Evolutionary conservation across 2,329 filamentous ascomycete species (phyloP), one percentile per base, ranked within the genome.

Genomic region (Camptophora hylomeconis): DNA sequence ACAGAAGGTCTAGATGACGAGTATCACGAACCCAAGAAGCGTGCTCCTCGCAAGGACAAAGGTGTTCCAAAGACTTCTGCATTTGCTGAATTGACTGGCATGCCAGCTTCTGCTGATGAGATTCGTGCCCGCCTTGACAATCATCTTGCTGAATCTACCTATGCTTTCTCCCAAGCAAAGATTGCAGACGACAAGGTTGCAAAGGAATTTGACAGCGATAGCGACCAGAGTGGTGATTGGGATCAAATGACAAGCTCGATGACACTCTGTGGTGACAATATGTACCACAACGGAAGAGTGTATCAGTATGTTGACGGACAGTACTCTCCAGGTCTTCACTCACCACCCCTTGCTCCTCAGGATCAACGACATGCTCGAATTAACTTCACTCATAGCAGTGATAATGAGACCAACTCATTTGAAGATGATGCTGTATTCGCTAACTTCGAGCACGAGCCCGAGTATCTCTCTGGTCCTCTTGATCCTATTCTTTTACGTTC

Each of bases 51-150:
- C 21, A 42, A 39, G n/a, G 41, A 44, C 37, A 44, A 44, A 21
- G 41, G 41, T 14, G 19, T 35, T 20, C 32, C 30, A 25, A 41
- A 38, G 11, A 23, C 31, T 10, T 41, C 40, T 5, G 28, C 32
- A 8, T 33, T 44, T 25, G 44, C 36, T 3, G 46, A 50, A 1
- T 54, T 61, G 37, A 56, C 53, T 2, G 54, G 57, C 4, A 48
- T 45, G 5, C 35, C 45, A 19, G 17, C 42, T 3, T 37, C 39
- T 8, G 28, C 39, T 4, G 53, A 57, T n/a, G n/a, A n/a, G n/a
- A n/a, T n/a, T n/a, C n/a, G n/a, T n/a, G n/a, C n/a, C n/a, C n/a
- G n/a, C n/a, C n/a, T n/a, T n/a, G n/a, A n/a, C n/a, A n/a, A n/a
- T n/a, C n/a, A n/a, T n/a, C n/a, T n/a, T n/a, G 22, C 32, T 57